Evolutionary conservation across 2,329 filamentous ascomycete species (phyloP).

Genomic region (Ramularia collo-cygni): DNA sequence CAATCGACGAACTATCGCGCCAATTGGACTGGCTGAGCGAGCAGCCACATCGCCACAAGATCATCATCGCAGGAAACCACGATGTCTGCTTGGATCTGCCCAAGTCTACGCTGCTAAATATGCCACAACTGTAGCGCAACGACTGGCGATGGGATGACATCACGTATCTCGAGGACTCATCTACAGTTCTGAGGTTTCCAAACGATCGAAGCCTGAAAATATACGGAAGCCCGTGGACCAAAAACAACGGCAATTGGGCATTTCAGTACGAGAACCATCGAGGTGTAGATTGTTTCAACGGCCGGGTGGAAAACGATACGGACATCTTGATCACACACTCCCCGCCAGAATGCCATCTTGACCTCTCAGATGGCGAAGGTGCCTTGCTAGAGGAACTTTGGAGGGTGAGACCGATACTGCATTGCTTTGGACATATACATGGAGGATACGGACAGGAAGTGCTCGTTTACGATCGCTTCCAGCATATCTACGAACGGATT

Average conservation of each 20-base stretch:
- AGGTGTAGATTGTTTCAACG: constrained; percentile 20
- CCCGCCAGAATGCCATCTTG: constrained; percentile 34
- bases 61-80: constrained; percentile 24
- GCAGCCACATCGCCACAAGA: constrained; percentile 17
- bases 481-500: constrained; percentile 62
- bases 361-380: constrained; percentile 30
- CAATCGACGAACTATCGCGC: constrained; percentile 13
- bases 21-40: constrained; percentile 16
- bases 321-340: constrained; percentile 38
- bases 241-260: constrained; percentile 51
- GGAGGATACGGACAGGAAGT: constrained; percentile 34
- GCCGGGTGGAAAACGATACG: constrained; percentile 15
- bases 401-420: constrained; percentile 29
- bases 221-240: constrained; percentile 67
- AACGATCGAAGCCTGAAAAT: constrained; percentile 55
- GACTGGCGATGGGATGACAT: constrained; percentile 31
- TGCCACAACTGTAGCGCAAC: constrained; percentile 8
- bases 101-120: constrained; percentile 7
- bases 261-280: constrained; percentile 35
- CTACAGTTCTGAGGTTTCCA: constrained; percentile 42
- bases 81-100: constrained; percentile 15
- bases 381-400: constrained; percentile 14
- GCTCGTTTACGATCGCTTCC: constrained; percentile 65
- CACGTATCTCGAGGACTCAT: constrained; percentile 30
- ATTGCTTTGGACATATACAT: constrained; percentile 38